Conservation (phyloP, 116 monocot genomes). For the Iris pallida region DNA sequence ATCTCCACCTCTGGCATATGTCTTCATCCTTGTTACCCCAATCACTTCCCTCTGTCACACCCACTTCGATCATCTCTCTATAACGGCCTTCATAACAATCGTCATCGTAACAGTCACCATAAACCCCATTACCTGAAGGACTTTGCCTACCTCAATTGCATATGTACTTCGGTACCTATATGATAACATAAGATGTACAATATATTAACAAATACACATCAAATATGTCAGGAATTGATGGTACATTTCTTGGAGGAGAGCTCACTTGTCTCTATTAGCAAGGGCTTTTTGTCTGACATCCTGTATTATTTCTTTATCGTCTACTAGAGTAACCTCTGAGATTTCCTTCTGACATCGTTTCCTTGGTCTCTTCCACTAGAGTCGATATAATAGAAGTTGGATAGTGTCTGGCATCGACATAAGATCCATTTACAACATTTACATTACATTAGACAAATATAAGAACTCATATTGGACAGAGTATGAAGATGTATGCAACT, state of each 20-base stretch:
- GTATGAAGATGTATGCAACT: too few species aligned
- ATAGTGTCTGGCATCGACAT: conserved; percentile 52
- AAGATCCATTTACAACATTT: conserved; percentile 1
- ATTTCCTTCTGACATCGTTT: conserved; percentile 84
- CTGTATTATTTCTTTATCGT: conserved; percentile 89
- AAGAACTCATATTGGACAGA: neutral
- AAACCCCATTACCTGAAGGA: neutral
- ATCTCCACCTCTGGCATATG: conserved; percentile 58
- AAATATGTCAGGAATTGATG: neutral
- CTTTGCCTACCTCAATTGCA: conserved; percentile 1
- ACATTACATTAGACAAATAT: neutral
- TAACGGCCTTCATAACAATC: conserved; percentile 14
- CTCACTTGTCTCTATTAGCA: conserved; percentile 80
- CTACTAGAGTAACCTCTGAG: conserved; percentile 77
- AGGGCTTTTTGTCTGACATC: conserved; percentile 80
- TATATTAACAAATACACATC: neutral
- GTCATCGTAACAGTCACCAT: conserved; percentile 18
- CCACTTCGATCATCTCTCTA: conserved; percentile 60
- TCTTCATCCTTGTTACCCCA: conserved; percentile 63
- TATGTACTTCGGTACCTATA: conserved; percentile 33
- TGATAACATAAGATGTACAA: neutral
- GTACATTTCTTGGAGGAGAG: conserved; percentile 1
- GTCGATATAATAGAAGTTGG: conserved; percentile 92
- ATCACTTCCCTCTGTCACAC: conserved; percentile 69
- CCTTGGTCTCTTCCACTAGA: conserved; percentile 88